Percentiles rank a stretch among this genome's conserved stretches.
Conservation (phyloP, 306 rosid species). For the Trifolium pratense region DNA sequence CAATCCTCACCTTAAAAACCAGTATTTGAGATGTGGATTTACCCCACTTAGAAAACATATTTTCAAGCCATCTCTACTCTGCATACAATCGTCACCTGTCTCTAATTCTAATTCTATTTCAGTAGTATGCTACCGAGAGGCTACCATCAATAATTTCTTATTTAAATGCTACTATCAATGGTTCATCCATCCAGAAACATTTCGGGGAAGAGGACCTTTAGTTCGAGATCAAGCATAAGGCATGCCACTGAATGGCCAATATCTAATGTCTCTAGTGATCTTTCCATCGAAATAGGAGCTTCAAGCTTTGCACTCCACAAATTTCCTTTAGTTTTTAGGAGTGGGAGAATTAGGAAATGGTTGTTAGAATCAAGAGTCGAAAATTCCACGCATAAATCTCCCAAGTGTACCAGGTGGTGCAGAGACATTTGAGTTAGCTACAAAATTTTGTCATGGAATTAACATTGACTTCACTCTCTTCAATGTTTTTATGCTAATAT, state of each 20-base stretch:
- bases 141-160: too few relatives aligned
- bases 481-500: constrained; percentile 73
- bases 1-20: too few relatives aligned
- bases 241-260: constrained; percentile 99
- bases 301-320: constrained; percentile 94
- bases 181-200: constrained; percentile 66
- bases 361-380: constrained; percentile 77
- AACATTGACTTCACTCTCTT: constrained; percentile 71
- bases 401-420: constrained; percentile 79
- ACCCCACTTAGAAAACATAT: too few relatives aligned
- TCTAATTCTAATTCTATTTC: too few relatives aligned
- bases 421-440: constrained; percentile 87
- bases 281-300: constrained; percentile 82
- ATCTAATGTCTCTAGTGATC: constrained; percentile 92
- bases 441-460: constrained; percentile 85
- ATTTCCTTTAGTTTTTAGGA: constrained; percentile 90
- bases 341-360: constrained; percentile 82
- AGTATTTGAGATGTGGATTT: too few relatives aligned
- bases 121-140: too few relatives aligned
- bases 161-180: too few relatives aligned
- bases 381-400: constrained; percentile 62
- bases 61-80: too few relatives aligned
- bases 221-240: constrained; percentile 85
- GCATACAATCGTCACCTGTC: too few relatives aligned
- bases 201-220: constrained; percentile 85